Conservation (phyloP, 192 early-diverging fungal genomes). For the Bifiguratus adelaidae region DNA sequence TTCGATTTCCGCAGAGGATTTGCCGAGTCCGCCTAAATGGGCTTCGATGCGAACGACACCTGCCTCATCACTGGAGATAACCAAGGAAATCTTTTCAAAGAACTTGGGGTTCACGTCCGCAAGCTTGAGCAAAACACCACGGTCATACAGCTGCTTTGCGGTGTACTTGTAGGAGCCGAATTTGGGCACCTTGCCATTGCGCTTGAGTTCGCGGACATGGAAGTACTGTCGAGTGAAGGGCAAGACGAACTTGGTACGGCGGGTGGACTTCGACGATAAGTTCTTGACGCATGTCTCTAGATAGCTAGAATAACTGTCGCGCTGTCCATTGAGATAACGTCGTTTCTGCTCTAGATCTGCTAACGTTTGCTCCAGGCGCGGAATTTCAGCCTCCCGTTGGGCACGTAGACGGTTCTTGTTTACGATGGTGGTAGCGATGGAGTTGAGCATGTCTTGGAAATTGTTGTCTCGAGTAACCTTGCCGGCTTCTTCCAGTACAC, state of each 20-base stretch:
- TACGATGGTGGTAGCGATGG: conserved; percentile 87
- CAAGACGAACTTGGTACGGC: conserved; percentile 56
- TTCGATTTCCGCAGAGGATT: conserved; percentile 64
- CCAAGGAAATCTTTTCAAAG: conserved; percentile 82
- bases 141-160: conserved; percentile 83
- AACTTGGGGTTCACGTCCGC: conserved; percentile 74
- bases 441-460: conserved; percentile 90
- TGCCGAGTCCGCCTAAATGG: conserved; percentile 56
- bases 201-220: conserved; percentile 79
- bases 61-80: conserved; percentile 84
- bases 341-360: conserved; percentile 76
- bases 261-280: conserved; percentile 59
- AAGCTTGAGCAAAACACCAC: conserved; percentile 83
- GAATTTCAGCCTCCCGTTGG: conserved; percentile 62
- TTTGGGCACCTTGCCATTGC: conserved; percentile 79
- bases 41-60: conserved; percentile 89
- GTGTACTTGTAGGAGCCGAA: conserved; percentile 99
- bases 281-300: conserved; percentile 82
- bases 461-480: conserved; percentile 59
- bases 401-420: conserved; percentile 82
- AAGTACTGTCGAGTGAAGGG: conserved; percentile 95
- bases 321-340: conserved; percentile 77
- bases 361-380: conserved; percentile 68
- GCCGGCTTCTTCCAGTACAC: conserved; percentile 66
- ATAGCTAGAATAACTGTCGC: conserved; percentile 85